These are phyloP conservation scores for Notholithocarpus densiflorus DNA, from an alignment of 306 rosid species.

Conservation along the genomic window DNA sequence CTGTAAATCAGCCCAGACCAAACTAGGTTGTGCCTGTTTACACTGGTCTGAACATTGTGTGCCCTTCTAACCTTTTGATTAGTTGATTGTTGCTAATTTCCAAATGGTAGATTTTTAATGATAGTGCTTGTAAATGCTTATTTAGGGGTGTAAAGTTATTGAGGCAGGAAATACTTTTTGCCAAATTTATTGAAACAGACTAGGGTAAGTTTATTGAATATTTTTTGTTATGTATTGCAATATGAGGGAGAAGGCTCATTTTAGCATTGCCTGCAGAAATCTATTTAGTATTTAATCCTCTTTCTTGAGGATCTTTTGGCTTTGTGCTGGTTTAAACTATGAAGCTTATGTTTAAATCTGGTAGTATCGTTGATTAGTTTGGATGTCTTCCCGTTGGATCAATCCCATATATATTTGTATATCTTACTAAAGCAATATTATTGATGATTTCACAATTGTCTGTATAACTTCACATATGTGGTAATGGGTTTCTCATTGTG, in stretches of 20 bases:
- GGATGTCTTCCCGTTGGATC: background rate
- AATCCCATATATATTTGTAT: background rate
- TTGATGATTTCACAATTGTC: conserved; percentile 25
- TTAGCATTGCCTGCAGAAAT: background rate
- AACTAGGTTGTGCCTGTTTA: too few relatives aligned
- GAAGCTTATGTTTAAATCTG: background rate
- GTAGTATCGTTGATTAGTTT: background rate
- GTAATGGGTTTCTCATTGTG: conserved; percentile 19
- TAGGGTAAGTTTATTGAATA: background rate
- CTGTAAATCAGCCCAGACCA: too few relatives aligned
- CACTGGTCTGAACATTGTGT: too few relatives aligned
- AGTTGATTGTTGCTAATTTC: background rate
- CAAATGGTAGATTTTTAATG: background rate
- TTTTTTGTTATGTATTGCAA: background rate
- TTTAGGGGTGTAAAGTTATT: background rate
- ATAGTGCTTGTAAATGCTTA: background rate
- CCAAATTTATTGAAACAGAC: background rate
- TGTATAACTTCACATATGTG: conserved; percentile 21
- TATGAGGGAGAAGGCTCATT: background rate
- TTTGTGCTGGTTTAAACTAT: background rate
- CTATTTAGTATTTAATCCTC: background rate
- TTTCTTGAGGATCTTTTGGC: background rate
- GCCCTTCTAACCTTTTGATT: too few relatives aligned
- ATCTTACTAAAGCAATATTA: conserved; percentile 8
- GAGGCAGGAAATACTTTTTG: background rate